These are phyloP conservation scores for Nemania serpens DNA, from an alignment of 2,329 filamentous ascomycete genomes.

Conservation along the genomic window DNA sequence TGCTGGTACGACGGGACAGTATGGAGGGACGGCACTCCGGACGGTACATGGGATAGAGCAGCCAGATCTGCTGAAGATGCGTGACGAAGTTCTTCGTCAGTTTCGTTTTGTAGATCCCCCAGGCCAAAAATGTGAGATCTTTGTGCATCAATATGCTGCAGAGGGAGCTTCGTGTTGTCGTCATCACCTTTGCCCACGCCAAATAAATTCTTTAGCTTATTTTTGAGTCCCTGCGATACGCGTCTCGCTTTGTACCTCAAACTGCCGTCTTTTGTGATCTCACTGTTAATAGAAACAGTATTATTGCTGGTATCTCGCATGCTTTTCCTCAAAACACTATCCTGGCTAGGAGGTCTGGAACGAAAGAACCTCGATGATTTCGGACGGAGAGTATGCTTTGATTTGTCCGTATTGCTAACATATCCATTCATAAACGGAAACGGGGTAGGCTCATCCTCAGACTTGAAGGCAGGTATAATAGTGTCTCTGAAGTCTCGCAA, in stretches of 20 bases:
- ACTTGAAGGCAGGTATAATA: constrained; percentile 7
- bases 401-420: constrained; percentile 5
- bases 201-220: constrained; percentile 64
- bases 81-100: constrained; percentile 26
- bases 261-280: constrained; percentile 39
- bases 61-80: constrained; percentile 26
- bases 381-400: constrained; percentile 36
- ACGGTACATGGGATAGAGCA: constrained; percentile 53
- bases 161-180: constrained; percentile 46
- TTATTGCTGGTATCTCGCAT: constrained; percentile 56
- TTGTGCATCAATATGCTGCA: constrained; percentile 58
- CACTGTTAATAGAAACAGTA: constrained; percentile 39
- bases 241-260: constrained; percentile 62
- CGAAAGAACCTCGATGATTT: constrained; percentile 53
- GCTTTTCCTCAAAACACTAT: constrained; percentile 46
- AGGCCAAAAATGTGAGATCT: constrained; percentile 39
- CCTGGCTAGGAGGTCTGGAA: constrained; percentile 44
- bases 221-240: constrained; percentile 65
- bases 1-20: constrained; percentile 51
- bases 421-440: constrained; percentile 7
- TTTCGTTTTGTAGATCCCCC: constrained; percentile 16
- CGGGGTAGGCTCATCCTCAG: constrained; percentile 5
- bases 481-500: constrained; percentile 43
- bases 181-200: constrained; percentile 46
- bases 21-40: constrained; percentile 57